Base-by-base conservation (phyloP, 495 filamentous ascomycete genomes). In the Lindgomyces ingoldianus region DNA sequence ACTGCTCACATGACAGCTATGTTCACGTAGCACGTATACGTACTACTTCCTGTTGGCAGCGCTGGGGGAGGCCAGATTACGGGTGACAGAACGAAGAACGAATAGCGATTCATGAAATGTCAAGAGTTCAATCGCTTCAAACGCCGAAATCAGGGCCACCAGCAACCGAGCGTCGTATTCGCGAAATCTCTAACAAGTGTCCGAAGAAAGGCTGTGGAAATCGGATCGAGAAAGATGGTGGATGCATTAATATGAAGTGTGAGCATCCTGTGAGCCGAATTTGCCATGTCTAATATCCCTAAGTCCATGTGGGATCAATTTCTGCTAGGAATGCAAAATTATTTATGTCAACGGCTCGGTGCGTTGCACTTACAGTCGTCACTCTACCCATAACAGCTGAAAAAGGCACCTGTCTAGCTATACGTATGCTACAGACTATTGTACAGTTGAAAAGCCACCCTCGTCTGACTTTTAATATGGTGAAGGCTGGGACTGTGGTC, bases 101-200 rank as follows among this genome's bases (percentile, higher is more conserved):
- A 47, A n/a, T 47, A n/a, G 44, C 44, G 44, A 4, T 47, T 6
- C 44, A 47, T 47, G 44, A 47, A 47, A n/a, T 47, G 44, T n/a
- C 44, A 47, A n/a, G 8, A 47, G n/a, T n/a, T 47, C n/a, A 47
- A 47, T 47, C 18, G 44, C 44, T 47, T 47, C 44, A 47, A 19
- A n/a, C 18, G 44, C 18, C 8, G 18, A 19, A 47, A n/a, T 22
- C 19, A 8, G 18, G 44, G 44, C 8, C 44, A 47, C 44, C n/a
- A 47, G 44, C 44, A 22, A 47, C 44, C 6, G 44, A 6, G 8
- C 44, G 44, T 47, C 44, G 6, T 6, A 19, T 19, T n/a, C 44
- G 6, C 4, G 44, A 47, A 47, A 47, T 47, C 8, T 47, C 44
- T 4, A 47, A 9, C 8, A 47, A 47, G 44, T 47, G 44, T 19